Conservation (phyloP, 2,329 filamentous ascomycete genomes). For the Diaporthe capsici region DNA sequence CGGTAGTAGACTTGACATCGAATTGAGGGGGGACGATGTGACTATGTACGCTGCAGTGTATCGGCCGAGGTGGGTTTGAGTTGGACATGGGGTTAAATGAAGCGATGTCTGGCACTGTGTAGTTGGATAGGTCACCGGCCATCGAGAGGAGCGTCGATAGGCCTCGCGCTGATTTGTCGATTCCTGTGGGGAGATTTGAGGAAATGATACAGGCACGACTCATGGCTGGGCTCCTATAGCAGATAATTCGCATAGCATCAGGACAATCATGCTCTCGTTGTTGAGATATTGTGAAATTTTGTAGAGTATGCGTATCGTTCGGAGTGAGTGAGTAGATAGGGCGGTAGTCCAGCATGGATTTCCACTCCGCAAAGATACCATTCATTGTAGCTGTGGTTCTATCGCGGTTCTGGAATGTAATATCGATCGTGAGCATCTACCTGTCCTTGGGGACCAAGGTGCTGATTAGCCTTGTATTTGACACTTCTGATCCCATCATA, state of each 20-base stretch:
- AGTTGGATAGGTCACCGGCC: not conserved
- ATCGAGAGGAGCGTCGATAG: not conserved
- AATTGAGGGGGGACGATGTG: constrained; percentile 5
- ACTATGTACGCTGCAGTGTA: constrained; percentile 12
- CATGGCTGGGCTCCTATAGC: not conserved
- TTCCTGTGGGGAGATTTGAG: not conserved
- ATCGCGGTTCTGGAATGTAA: not conserved
- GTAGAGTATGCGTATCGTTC: not conserved
- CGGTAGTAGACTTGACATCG: not conserved
- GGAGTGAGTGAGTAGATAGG: not conserved
- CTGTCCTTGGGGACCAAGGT: not conserved
- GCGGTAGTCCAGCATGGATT: fast-evolving
- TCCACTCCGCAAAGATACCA: not conserved
- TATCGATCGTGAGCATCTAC: not conserved
- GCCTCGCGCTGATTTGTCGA: not conserved
- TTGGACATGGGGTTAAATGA: not conserved
- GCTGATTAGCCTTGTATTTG: not conserved
- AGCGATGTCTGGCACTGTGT: constrained; percentile 7
- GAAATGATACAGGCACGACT: not conserved
- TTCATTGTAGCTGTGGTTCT: no score
- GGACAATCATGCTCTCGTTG: not conserved
- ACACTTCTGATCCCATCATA: not conserved
- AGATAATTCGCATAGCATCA: not conserved
- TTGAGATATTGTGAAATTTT: not conserved
- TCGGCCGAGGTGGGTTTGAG: not conserved